These are phyloP conservation scores for Malassezia arunalokei DNA, from an alignment of 1,284 basidiomycete genomes.

Conservation along the genomic window DNA sequence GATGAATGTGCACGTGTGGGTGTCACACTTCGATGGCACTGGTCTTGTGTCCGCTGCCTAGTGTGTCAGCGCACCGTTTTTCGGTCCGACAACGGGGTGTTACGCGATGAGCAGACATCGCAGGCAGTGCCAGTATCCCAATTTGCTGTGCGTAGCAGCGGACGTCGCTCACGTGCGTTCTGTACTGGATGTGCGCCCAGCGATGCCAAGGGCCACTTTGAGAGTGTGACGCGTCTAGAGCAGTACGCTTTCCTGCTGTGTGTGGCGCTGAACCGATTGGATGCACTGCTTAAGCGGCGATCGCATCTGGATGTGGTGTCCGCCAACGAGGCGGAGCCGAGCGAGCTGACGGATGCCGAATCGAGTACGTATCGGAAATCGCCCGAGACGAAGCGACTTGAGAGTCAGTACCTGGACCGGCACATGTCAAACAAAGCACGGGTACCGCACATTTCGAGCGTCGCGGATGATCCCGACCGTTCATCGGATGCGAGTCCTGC, in stretches of 20 bases:
- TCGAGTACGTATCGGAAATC: constrained; percentile 62
- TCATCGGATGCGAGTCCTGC: constrained; percentile 33
- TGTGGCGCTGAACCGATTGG: constrained; percentile 82
- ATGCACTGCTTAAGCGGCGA: constrained; percentile 77
- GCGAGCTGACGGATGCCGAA: constrained; percentile 18
- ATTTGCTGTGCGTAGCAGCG: background rate
- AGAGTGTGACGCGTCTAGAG: constrained; percentile 81
- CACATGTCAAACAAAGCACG: constrained; percentile 85
- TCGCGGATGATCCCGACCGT: constrained; percentile 73
- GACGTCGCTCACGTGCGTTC: constrained; percentile 41
- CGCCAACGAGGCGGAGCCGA: constrained; percentile 1
- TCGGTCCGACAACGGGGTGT: background rate
- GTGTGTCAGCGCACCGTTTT: constrained; percentile 52
- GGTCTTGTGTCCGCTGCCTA: constrained; percentile 71
- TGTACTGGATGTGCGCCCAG: constrained; percentile 61
- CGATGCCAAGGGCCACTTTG: constrained; percentile 51
- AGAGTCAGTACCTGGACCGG: constrained; percentile 69
- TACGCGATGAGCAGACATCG: background rate
- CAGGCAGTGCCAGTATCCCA: background rate
- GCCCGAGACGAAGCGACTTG: constrained; percentile 83
- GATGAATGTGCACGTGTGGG: constrained; percentile 90
- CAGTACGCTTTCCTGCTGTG: constrained; percentile 95
- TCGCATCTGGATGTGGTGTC: constrained; percentile 64
- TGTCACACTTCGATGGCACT: constrained; percentile 92
- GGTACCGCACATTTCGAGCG: constrained; percentile 81